phyloP scores from a whole-genome alignment of 371 early-diverging fungal genomes.

The Chytridiales sp. region DNA sequence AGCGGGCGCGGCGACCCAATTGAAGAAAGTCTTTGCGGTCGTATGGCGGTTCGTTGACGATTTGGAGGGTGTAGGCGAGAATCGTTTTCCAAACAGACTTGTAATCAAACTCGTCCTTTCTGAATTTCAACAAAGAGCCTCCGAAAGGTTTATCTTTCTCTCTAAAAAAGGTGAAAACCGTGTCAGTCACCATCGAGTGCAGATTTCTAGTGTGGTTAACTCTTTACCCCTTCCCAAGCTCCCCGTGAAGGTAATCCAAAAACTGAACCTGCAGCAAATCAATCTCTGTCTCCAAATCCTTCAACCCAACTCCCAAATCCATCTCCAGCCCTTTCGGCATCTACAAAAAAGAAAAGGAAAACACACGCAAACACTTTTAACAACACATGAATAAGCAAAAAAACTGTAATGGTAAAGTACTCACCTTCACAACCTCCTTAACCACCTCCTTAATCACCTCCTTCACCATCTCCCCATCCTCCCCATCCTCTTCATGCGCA shows the following conservation, averaged over 20 bases:
- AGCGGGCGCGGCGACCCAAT: constrained; percentile 17
- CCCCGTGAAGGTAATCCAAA: constrained; percentile 19
- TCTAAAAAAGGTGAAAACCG: neutral
- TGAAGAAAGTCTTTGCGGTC: constrained; percentile 15
- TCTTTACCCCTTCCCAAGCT: neutral
- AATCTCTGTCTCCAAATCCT: constrained; percentile 17
- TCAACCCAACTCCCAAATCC: too few species aligned
- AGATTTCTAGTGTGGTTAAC: neutral
- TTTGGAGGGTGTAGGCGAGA: constrained; percentile 7
- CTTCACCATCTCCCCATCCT: too few species aligned
- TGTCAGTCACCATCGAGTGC: too few species aligned
- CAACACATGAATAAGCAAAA: too few species aligned
- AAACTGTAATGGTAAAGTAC: too few species aligned
- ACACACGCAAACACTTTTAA: too few species aligned
- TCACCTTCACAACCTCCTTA: too few species aligned
- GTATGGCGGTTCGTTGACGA: neutral
- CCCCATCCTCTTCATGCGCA: too few species aligned
- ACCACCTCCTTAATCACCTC: too few species aligned
- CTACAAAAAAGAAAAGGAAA: too few species aligned
- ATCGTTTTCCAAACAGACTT: constrained; percentile 5
- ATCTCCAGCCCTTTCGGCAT: too few species aligned
- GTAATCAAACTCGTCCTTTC: neutral
- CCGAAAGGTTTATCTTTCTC: constrained; percentile 10
- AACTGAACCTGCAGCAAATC: constrained; percentile 14
- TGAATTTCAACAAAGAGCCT: constrained; percentile 10